These are phyloP conservation scores for Dendrocalamus latiflorus DNA, from an alignment of 202 grass and related monocot genomes.

Conservation along the genomic window DNA sequence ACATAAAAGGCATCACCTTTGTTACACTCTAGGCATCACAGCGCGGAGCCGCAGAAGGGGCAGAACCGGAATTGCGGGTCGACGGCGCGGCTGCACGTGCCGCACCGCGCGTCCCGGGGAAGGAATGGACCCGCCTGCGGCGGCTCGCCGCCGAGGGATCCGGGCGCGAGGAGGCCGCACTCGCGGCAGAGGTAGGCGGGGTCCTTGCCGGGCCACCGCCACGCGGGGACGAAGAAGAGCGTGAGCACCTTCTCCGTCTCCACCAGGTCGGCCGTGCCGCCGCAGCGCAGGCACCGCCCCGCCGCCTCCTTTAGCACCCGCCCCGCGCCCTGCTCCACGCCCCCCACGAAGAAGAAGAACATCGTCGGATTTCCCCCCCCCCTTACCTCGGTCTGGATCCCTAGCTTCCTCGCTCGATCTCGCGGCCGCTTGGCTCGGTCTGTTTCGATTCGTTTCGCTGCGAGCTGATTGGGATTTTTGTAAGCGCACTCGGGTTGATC, in stretches of 20 bases:
- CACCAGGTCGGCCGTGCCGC: conserved; percentile 58
- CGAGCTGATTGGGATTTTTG: not conserved
- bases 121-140: no score
- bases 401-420: not conserved
- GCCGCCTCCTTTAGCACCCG: conserved; percentile 54
- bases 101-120: no score
- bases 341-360: conserved; percentile 88
- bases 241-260: conserved; percentile 64
- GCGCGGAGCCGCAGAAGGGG: no score
- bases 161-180: conserved; percentile 66
- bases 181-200: conserved; percentile 65
- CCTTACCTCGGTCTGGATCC: not conserved
- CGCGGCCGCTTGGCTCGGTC: not conserved
- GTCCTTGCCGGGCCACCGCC: conserved; percentile 61
- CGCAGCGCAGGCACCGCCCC: no score
- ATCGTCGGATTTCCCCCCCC: conserved; percentile 11
- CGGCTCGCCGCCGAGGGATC: conserved; percentile 33
- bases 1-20: no score
- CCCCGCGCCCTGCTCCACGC: conserved; percentile 57
- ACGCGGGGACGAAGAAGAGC: conserved; percentile 61
- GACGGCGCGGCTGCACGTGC: no score
- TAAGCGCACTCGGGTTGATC: no score
- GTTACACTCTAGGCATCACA: no score
- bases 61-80: no score
- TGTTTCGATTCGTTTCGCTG: not conserved